These are phyloP conservation scores for Lunularia cruciata DNA, from an alignment of 225 moss, liverwort and hornwort species.

Conservation along the genomic window DNA sequence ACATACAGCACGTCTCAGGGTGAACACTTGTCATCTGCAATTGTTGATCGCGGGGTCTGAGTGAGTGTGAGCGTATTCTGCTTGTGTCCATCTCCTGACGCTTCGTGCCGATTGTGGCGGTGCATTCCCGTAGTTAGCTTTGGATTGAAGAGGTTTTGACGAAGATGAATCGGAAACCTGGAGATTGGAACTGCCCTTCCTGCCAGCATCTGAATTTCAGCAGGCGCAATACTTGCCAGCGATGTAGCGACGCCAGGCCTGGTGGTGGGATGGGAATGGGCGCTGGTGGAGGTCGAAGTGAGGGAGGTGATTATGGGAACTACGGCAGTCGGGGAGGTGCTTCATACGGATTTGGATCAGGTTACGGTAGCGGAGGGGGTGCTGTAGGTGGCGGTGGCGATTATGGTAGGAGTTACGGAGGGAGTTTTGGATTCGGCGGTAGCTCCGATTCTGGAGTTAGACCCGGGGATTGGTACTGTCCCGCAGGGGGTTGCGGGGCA, in stretches of 20 bases:
- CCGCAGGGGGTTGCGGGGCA: slow-evolving; percentile 49
- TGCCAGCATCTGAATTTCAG: slow-evolving; percentile 68
- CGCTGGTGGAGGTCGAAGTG: slow-evolving; percentile 11
- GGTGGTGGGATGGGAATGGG: slow-evolving; percentile 37
- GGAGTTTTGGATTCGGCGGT: slow-evolving; percentile 47
- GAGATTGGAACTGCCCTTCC: slow-evolving; percentile 60
- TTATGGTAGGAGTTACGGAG: slow-evolving; percentile 40
- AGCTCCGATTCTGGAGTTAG: slow-evolving; percentile 48
- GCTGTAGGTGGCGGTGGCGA: slow-evolving; percentile 34
- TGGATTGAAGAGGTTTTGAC: too few species aligned
- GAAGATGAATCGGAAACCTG: slow-evolving; percentile 56
- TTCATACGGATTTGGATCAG: slow-evolving; percentile 22
- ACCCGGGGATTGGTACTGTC: slow-evolving; percentile 62
- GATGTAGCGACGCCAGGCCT: slow-evolving; percentile 53
- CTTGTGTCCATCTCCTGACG: too few species aligned
- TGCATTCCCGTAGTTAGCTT: too few species aligned
- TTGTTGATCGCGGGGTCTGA: too few species aligned
- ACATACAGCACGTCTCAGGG: too few species aligned
- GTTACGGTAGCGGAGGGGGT: slow-evolving; percentile 27
- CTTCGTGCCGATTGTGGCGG: too few species aligned
- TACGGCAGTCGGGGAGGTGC: slow-evolving; percentile 40
- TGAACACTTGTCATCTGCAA: too few species aligned
- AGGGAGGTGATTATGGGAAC: slow-evolving; percentile 22
- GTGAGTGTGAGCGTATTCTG: too few species aligned
- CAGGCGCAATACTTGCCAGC: slow-evolving; percentile 55